phyloP scores from a whole-genome alignment of 805 yeast species.

The Teunomyces barrocoloradensis region DNA sequence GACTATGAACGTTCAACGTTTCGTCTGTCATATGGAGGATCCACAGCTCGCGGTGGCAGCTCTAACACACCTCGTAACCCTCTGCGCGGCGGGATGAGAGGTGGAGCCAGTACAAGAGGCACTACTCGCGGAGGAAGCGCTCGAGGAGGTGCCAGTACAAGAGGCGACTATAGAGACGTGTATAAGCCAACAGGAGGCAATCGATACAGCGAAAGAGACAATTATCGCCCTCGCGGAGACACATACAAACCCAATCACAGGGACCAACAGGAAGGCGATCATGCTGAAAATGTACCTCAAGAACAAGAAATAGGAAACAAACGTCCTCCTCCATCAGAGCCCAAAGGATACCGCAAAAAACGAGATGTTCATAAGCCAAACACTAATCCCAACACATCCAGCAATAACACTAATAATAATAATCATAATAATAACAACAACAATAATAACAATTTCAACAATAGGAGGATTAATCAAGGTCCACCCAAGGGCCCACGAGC shows the following conservation, averaged over 20 bases:
- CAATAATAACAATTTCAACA: neutral
- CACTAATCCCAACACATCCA: neutral
- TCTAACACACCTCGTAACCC: neutral
- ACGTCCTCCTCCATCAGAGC: conserved; percentile 10
- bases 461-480: neutral
- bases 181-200: conserved; percentile 15
- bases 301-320: conserved; percentile 7
- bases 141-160: neutral
- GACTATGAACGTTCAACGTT: conserved; percentile 9
- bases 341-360: conserved; percentile 8
- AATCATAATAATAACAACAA: neutral
- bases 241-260: conserved; percentile 6
- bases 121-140: neutral
- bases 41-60: neutral
- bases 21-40: neutral
- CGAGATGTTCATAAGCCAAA: conserved; percentile 5
- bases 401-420: neutral
- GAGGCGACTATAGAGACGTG: conserved; percentile 1
- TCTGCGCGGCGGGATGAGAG: conserved; percentile 8
- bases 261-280: neutral
- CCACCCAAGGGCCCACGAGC: neutral
- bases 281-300: neutral
- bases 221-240: conserved; percentile 17
- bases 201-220: conserved; percentile 22
- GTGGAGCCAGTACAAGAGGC: conserved; percentile 4